Evolutionary conservation across 2,329 filamentous ascomycete species (phyloP), one percentile per base, ranked within the genome.

Genomic region (Penicillium frequentans): DNA sequence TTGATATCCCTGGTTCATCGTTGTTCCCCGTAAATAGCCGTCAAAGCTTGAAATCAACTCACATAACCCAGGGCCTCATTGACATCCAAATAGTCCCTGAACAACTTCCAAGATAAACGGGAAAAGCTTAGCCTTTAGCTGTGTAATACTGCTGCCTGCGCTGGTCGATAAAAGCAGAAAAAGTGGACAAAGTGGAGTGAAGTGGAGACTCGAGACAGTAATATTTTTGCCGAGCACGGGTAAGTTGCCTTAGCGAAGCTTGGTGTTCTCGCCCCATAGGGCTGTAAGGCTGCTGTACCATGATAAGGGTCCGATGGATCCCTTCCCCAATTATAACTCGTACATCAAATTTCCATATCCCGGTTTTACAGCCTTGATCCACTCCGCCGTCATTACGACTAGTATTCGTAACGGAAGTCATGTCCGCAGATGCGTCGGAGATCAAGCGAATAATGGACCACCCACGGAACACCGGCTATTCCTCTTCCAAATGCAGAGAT

Each of bases 151-250:
- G 50, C 46, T 57, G 39, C 46, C 46, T 48, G 35, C 6, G 31
- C 31, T 33, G 31, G 31, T 33, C 31, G 31, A 33, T 16, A 21
- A 35, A 35, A 26, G 31, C 29, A 31, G 31, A 49, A 2, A 11
- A 13, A 37, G 21, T 49, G 14, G 16, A 45, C 26, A 16, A 21
- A 47, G 45, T 23, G 48, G 48, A 50, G 11, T 14, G 13, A 3
- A 10, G n/a, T 47, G 45, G 37, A 42, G n/a, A 8, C 24, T 31
- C 8, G 9, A 24, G 2, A 26, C 37, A 3, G n/a, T n/a, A 21
- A 45, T 24, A 10, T 29, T 52, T 52, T 52, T 52, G 49, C 49
- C 49, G 49, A 52, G 37, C 49, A 24, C 19, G 35, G 49, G 16
- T 14, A 35, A 42, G 11, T 27, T 42, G n/a, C 49, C 21, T 35